Evolutionary conservation across 192 early-diverging fungal genomes (phyloP), one percentile per base, ranked within the genome.

Genomic region (Coemansia sp.): DNA sequence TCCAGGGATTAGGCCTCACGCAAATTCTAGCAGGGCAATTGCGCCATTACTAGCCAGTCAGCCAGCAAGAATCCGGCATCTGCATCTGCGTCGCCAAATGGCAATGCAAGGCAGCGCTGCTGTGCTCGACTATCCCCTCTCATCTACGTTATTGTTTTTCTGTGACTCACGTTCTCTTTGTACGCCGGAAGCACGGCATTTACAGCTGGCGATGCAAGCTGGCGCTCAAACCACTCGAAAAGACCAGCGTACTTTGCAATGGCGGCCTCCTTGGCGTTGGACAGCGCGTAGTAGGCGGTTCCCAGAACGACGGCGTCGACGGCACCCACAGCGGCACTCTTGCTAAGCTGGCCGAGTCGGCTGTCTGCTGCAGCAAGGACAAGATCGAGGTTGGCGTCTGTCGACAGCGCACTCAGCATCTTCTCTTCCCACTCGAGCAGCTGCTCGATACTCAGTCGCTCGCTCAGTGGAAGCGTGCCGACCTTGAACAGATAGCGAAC

Each of bases 381-480:
- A 16, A 29, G 53, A 14, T 64, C 64, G 29, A 74, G 46, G 19
- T 80, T 65, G 35, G 47, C 65, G 50, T 69, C 70, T 3, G 55
- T 51, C 4, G 74, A 61, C 54, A 69, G 42, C 28, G 14, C 49
- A 47, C 58, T 55, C 58, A 81, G 61, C 29, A 48, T 52, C 63
- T 69, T 81, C 69, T 81, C 78, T 59, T 81, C 78, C 72, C 73
- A 75, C 60, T 81, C 78, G 20, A 81, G 60, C 25, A 65, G 61
- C 64, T 66, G 68, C 67, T 81, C 78, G 28, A 70, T 23, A n/a
- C 60, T 63, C 16, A 76, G 42, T 14, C 58, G 64, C 30, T 76
- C 65, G 49, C 52, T 35, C 24, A 69, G 55, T 0, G 78, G 29
- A 23, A 65, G 78, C 25, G 51, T 47, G 27, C 60, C 66, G 14